phyloP scores from a whole-genome alignment of 1,139 yeast species.

The Blastobotrys apis region DNA sequence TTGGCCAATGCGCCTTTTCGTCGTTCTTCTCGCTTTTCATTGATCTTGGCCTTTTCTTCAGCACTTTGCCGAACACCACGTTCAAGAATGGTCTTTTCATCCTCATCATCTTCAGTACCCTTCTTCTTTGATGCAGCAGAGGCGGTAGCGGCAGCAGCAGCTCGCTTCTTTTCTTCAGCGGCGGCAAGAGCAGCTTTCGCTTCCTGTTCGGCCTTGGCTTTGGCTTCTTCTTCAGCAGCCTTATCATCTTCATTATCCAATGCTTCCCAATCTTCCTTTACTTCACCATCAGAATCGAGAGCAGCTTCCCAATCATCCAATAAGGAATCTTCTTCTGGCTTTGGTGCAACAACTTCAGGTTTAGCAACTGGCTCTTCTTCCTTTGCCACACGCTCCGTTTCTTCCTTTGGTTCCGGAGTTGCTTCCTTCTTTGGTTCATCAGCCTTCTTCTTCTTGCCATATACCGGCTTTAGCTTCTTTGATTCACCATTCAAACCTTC shows the following conservation, averaged over 20 bases:
- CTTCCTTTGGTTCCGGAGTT: conserved; percentile 27
- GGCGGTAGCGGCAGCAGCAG: conserved; percentile 24
- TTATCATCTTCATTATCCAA: conserved; percentile 28
- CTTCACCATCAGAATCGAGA: conserved; percentile 39
- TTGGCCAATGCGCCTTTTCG: conserved; percentile 38
- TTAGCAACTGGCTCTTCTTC: conserved; percentile 28
- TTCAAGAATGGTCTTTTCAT: conserved; percentile 28
- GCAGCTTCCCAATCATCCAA: conserved; percentile 41
- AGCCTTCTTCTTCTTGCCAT: conserved; percentile 72
- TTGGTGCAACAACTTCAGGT: conserved; percentile 20
- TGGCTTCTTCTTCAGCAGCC: conserved; percentile 13
- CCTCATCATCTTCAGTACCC: conserved; percentile 26
- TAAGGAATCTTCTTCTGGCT: conserved; percentile 34
- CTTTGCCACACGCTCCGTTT: conserved; percentile 23
- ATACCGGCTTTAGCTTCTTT: conserved; percentile 68
- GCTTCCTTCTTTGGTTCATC: conserved; percentile 33
- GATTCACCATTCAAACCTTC: conserved; percentile 56
- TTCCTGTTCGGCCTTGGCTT: conserved; percentile 24
- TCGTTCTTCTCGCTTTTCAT: conserved; percentile 39
- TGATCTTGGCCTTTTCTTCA: conserved; percentile 29
- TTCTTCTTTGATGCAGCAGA: conserved; percentile 19
- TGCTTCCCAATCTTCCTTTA: conserved; percentile 33
- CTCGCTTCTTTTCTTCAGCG: conserved; percentile 21
- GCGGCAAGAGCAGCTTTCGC: conserved; percentile 19
- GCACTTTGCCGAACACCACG: conserved; percentile 27